A percentile compares a stretch with the other conserved stretches of the same genome.
Evolutionary conservation across 208 protist species (phyloP).

Genomic region (Trichomonas vaginalis): DNA sequence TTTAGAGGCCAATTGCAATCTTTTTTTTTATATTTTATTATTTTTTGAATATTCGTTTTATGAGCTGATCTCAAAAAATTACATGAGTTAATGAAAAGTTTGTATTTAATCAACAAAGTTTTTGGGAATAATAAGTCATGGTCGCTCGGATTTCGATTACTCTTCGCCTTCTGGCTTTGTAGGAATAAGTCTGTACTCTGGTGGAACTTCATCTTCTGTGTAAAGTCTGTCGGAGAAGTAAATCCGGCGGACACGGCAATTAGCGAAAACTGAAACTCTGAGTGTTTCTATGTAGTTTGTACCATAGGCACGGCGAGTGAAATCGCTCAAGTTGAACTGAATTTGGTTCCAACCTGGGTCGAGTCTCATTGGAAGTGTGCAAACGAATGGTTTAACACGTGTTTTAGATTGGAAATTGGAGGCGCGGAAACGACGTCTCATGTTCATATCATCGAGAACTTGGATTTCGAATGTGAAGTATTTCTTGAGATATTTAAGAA

Average conservation of each 20-base stretch:
- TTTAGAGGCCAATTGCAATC: not conserved
- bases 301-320: slow-evolving; percentile 88
- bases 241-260: slow-evolving; percentile 90
- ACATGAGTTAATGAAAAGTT: no score
- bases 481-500: slow-evolving; percentile 66
- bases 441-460: slow-evolving; percentile 95
- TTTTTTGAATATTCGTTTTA: no score
- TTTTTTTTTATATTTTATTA: no score
- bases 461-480: slow-evolving; percentile 99
- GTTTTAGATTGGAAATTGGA: slow-evolving; percentile 93
- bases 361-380: slow-evolving; percentile 96
- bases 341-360: slow-evolving; percentile 98
- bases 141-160: no score
- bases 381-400: slow-evolving; percentile 95
- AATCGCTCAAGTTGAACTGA: slow-evolving; percentile 97
- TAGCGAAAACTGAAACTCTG: slow-evolving; percentile 85
- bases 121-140: no score
- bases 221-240: slow-evolving; percentile 97
- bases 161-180: slow-evolving; percentile 34
- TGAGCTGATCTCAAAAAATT: no score
- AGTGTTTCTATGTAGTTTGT: slow-evolving; percentile 97
- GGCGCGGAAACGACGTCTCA: slow-evolving; percentile 82
- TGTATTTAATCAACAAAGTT: no score
- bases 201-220: slow-evolving; percentile 93
- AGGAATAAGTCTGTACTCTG: slow-evolving; percentile 95